phyloP scores from a whole-genome alignment of 768 basidiomycete genomes.

The Boletus subparvulus region DNA sequence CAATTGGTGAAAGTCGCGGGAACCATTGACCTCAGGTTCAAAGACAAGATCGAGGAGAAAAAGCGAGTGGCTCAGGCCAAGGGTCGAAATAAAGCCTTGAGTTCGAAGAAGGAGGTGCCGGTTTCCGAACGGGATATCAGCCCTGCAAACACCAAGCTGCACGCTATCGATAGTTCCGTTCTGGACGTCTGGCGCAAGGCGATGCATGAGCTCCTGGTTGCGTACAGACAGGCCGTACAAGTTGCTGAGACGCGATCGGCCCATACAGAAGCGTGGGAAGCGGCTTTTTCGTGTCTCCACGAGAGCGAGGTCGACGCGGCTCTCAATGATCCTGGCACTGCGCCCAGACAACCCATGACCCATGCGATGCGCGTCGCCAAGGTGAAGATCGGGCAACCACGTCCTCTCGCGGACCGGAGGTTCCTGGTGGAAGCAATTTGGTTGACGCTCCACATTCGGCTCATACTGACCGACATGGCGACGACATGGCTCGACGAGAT shows the following conservation, averaged over 20 bases:
- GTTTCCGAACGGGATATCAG: slow-evolving; percentile 29
- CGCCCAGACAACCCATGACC: slow-evolving; percentile 44
- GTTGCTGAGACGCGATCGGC: slow-evolving; percentile 52
- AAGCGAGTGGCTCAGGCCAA: slow-evolving; percentile 6
- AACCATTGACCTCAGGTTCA: slow-evolving; percentile 17
- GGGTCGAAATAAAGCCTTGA: slow-evolving; percentile 16
- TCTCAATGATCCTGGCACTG: slow-evolving; percentile 30
- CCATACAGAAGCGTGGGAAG: slow-evolving; percentile 60
- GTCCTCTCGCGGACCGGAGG: slow-evolving; percentile 57
- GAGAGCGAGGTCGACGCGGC: slow-evolving; percentile 43
- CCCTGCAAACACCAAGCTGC: slow-evolving; percentile 22
- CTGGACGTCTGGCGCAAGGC: slow-evolving; percentile 40
- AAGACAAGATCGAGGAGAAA: slow-evolving; percentile 3
- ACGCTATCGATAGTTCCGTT: slow-evolving; percentile 34
- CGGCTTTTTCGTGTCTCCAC: slow-evolving; percentile 53
- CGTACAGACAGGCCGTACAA: slow-evolving; percentile 41
- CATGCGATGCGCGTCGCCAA: slow-evolving; percentile 53
- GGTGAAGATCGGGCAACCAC: slow-evolving; percentile 53
- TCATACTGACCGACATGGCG: slow-evolving; percentile 48
- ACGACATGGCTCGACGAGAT: slow-evolving; percentile 40
- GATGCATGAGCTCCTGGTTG: slow-evolving; percentile 35
- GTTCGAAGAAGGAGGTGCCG: slow-evolving; percentile 19
- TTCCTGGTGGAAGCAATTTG: slow-evolving; percentile 63
- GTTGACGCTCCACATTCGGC: slow-evolving; percentile 52
- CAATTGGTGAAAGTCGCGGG: slow-evolving; percentile 2